Evolutionary conservation across 2,329 filamentous ascomycete genomes (phyloP), one percentile per base, ranked within the genome.

Genomic region (Botryosphaeria dothidea): DNA sequence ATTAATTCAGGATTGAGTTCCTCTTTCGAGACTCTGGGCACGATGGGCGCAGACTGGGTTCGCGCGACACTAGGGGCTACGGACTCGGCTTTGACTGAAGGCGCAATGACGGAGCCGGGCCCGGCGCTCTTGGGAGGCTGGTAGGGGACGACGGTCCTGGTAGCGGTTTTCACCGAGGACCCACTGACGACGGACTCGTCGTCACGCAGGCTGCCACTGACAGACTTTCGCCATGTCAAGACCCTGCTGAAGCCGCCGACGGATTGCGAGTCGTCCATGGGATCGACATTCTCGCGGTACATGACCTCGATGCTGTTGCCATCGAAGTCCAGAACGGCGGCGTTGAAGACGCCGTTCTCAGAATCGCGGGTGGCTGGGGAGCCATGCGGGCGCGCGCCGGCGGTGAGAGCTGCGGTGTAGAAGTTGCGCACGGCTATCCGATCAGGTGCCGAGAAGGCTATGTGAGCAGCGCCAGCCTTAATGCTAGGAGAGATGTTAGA

Each of bases 271-370:
- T 80, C 77, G 49, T 78, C 75, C 66, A 68, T 71, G 68, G 74
- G 67, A 66, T 74, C 75, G 41, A 75, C 76, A 45, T 74, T 77
- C 62, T 80, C 79, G 61, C 82, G 82, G 74, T 88, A 90, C 57
- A 93, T 86, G 31, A 92, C 90, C 73, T 95, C 91, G 74, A 96
- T 88, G 70, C 86, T 90, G 79, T 96, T 96, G 58, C 91, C 91
- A 79, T 96, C 92, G 63, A 92, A 84, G 77, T 96, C 92, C 66
- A 88, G 84, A 45, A 92, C 80, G 6, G 86, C 85, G 54, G 87
- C 86, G 67, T 86, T 88, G 78, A 88, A 83, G 80, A 86, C 81
- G 77, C 85, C 79, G 72, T 81, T 80, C 3, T 84, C 80, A 19
- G 80, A 77, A 72, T 85, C 83, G 65, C 86, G 81, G 72, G 79